Conservation (phyloP, 1,284 basidiomycete species). For the Ceratobasidium papillatum region DNA sequence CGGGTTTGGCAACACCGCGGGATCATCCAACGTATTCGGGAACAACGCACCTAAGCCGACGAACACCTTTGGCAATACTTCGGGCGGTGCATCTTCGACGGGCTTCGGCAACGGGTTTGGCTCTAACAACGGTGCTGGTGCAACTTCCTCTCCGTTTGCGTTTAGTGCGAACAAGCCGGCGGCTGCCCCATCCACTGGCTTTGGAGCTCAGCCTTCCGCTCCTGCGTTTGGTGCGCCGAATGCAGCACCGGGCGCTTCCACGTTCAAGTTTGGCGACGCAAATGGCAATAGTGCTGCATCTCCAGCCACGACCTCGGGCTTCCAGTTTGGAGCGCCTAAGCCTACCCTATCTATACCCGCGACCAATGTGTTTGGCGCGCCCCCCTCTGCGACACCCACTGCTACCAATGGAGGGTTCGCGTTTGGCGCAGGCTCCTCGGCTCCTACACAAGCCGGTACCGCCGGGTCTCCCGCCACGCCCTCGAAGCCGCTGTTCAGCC, state of each 20-base stretch:
- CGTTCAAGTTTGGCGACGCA: constrained; percentile 16
- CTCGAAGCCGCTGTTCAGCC: constrained; percentile 30
- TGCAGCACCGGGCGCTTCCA: background rate
- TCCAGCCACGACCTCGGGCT: background rate
- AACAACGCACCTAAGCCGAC: background rate
- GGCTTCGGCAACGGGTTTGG: constrained; percentile 20
- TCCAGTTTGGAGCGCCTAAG: constrained; percentile 30
- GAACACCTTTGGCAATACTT: background rate
- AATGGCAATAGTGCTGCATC: background rate
- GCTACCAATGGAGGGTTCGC: constrained; percentile 4
- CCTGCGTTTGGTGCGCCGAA: constrained; percentile 11
- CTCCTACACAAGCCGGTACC: background rate
- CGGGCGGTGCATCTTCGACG: background rate
- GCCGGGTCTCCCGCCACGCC: constrained; percentile 30
- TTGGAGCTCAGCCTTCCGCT: background rate
- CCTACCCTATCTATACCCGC: constrained; percentile 23
- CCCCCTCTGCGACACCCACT: constrained; percentile 16
- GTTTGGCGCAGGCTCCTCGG: constrained; percentile 1
- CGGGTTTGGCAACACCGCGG: constrained; percentile 7
- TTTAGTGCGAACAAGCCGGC: constrained; percentile 20
- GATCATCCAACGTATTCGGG: background rate
- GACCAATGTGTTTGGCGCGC: constrained; percentile 16
- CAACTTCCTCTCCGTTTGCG: constrained; percentile 6
- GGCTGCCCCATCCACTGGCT: background rate
- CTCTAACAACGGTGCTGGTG: background rate